Evolutionary conservation across 1,284 basidiomycete genomes (phyloP).

Genomic region (Puccinia novopanici): DNA sequence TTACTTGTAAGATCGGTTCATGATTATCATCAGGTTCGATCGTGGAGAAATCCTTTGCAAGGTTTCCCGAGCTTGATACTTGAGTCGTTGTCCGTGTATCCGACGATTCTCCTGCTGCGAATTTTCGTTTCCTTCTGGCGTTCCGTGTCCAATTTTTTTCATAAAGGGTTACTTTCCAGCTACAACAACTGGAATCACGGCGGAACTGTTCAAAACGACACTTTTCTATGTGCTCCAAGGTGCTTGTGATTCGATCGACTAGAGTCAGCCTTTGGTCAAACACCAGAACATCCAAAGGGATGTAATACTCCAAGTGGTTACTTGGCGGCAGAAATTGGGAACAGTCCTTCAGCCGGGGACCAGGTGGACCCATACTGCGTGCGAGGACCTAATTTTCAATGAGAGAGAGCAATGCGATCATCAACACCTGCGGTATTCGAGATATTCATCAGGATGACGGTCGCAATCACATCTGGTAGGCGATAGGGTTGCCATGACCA

Average conservation of each 20-base stretch:
- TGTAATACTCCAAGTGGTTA: constrained; percentile 42
- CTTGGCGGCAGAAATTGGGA: constrained; percentile 22
- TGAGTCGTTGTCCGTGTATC: background rate
- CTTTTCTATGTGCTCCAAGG: constrained; percentile 7
- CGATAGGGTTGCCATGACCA: constrained; percentile 74
- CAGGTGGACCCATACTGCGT: background rate
- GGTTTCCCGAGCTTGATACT: background rate
- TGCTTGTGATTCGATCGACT: constrained; percentile 15
- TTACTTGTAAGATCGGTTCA: constrained; percentile 8
- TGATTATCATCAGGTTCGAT: background rate
- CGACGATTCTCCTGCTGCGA: background rate
- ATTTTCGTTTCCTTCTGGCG: constrained; percentile 34
- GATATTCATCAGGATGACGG: constrained; percentile 11
- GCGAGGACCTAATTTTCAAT: background rate
- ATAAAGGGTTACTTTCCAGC: background rate
- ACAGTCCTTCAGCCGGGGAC: constrained; percentile 19
- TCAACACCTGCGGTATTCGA: background rate
- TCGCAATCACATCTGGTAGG: constrained; percentile 72
- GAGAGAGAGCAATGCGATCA: background rate
- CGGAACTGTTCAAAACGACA: background rate
- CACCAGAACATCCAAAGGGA: constrained; percentile 4
- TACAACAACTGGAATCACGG: background rate
- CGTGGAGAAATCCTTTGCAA: background rate
- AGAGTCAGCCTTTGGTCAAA: background rate
- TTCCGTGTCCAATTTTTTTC: constrained; percentile 30